Evolutionary conservation across 2,329 filamentous ascomycete species (phyloP).

Genomic region (Madurella mycetomatis): DNA sequence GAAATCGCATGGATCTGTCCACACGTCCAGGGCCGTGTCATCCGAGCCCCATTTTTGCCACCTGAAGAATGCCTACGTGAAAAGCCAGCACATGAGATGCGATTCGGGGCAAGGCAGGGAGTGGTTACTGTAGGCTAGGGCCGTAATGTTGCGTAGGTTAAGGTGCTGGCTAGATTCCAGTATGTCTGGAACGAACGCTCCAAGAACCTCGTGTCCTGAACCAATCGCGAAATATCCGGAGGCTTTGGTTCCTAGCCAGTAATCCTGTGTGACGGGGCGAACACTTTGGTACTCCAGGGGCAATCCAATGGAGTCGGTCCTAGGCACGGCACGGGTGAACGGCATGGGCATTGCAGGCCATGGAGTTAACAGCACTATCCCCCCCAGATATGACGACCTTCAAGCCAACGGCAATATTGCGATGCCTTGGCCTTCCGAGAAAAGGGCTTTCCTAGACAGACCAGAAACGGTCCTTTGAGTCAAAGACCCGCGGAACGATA

Average conservation of each 20-base stretch:
- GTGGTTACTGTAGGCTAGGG: too few relatives aligned
- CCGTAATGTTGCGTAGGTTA: too few relatives aligned
- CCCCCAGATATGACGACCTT: too few relatives aligned
- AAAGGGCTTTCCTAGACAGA: too few relatives aligned
- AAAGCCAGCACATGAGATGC: too few relatives aligned
- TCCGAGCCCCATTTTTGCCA: conserved; percentile 4
- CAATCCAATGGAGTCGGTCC: conserved; percentile 1
- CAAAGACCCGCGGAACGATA: background rate
- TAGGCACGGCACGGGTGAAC: conserved; percentile 13
- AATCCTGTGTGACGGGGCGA: background rate
- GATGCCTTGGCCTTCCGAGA: too few relatives aligned
- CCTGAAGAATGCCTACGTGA: background rate
- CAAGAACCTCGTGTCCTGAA: background rate
- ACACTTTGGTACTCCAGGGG: background rate
- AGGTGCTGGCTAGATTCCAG: background rate
- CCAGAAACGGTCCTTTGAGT: background rate
- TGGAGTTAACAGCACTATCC: background rate
- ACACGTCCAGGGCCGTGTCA: background rate
- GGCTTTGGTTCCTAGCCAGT: conserved; percentile 2
- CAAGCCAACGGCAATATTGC: too few relatives aligned
- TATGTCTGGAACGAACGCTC: background rate
- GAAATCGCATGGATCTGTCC: background rate
- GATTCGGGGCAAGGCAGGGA: too few relatives aligned
- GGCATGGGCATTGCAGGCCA: conserved; percentile 2
- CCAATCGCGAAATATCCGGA: conserved; percentile 6